Evolutionary conservation across 805 yeast species (phyloP), one percentile per base, ranked within the genome.

Genomic region (Candida glaebosa): DNA sequence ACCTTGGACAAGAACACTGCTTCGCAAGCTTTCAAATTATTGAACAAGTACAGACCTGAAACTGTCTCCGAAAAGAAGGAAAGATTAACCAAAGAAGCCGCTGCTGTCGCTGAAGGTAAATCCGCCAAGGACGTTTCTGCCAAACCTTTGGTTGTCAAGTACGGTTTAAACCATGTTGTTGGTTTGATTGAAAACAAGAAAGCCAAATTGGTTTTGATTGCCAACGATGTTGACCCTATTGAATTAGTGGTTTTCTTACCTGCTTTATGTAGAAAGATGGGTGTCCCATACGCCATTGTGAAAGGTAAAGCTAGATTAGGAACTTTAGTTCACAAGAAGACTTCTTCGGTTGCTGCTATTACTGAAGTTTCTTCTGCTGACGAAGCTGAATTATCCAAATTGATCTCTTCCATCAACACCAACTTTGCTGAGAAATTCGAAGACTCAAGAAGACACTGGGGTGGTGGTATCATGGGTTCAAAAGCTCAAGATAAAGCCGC

Each of bases 21-120:
- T 65, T 78, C 96, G 62, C 95, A 87, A 76, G 79, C 96, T 60
- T 87, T 91, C 84, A 90, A 90, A 82, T 83, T 91, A 65, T 84
- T 91, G 79, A 89, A 89, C 95, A 91, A 93, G 81, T 91, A 91
- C 88, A 84, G 96, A 79, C 98, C 99, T 68, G 99, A 91, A 82
- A 87, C 96, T 54, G 65, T 82, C 65, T 84, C 89, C 68, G 96
- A 93, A 81, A 91, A 91, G 96, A 89, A 89, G 84, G 96, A 88
- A 80, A 89, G 99, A 81, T 84, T 91, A 67, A 84, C 93, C 76
- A 87, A 87, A 79, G 98, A 93, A 80, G 96, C 99, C 56, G 96
- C 96, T 64, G 98, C 96, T 60, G 82, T 90, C 66, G 96, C 96
- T 52, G 96, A 88, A 69, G 98, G 98, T 73, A 89, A 90, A 83